phyloP scores from a whole-genome alignment of 495 filamentous ascomycete species.

The Paragyromitra xinjiangensis region DNA sequence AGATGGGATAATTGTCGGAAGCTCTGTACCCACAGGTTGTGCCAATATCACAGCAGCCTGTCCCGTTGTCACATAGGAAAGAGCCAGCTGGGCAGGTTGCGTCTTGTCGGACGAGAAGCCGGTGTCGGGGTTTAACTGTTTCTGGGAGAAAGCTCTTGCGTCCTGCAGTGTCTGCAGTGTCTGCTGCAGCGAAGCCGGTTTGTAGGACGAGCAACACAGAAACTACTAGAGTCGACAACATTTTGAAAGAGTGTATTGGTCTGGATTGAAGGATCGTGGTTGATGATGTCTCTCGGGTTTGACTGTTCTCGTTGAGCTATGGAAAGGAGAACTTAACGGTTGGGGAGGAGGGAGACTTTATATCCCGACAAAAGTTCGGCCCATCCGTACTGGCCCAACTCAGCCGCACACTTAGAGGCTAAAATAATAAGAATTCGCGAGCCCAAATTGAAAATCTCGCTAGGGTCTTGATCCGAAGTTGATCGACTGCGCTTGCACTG shows the following conservation, averaged over 20 bases:
- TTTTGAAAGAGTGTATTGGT: slow-evolving; percentile 13
- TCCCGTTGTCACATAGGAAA: background rate
- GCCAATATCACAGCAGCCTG: slow-evolving; percentile 21
- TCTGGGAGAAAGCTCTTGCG: background rate
- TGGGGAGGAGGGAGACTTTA: background rate
- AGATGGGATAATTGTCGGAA: slow-evolving; percentile 12
- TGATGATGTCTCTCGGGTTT: background rate
- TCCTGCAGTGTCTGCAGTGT: background rate
- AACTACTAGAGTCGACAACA: slow-evolving; percentile 19
- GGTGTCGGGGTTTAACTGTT: background rate
- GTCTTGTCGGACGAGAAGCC: slow-evolving; percentile 4
- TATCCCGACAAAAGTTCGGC: slow-evolving; percentile 1
- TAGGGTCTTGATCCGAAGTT: background rate
- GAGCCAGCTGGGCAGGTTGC: slow-evolving; percentile 16
- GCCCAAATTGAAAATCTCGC: background rate
- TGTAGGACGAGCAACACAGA: slow-evolving; percentile 20
- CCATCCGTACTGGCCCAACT: background rate
- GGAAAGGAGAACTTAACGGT: background rate
- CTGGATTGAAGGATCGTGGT: background rate
- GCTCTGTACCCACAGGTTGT: slow-evolving; percentile 25
- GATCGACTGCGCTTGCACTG: background rate
- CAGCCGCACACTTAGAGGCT: background rate
- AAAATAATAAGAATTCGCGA: slow-evolving; percentile 4
- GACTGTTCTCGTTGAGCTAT: background rate
- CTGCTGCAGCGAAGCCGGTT: slow-evolving; percentile 6